Conservation (phyloP, 352 stramenopile genomes). For the Pythium oligandrum region DNA sequence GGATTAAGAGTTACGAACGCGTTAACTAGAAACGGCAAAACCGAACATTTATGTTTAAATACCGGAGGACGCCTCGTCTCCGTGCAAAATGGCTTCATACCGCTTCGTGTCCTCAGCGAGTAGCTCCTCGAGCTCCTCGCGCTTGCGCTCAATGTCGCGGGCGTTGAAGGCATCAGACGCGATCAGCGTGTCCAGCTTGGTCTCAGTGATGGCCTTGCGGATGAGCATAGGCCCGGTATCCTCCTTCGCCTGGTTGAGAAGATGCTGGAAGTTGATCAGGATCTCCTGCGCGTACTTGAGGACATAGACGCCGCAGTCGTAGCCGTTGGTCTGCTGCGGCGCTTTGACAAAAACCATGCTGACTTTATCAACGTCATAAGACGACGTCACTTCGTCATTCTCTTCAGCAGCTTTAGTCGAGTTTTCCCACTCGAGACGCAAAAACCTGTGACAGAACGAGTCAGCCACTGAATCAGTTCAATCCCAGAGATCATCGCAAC, state of each 20-base stretch:
- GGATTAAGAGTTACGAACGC: constrained; percentile 11
- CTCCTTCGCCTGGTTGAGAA: background rate
- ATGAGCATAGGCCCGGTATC: constrained; percentile 4
- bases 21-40: constrained; percentile 1
- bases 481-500: constrained; percentile 5
- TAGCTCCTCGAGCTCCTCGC: constrained; percentile 12
- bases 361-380: too few relatives aligned
- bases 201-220: constrained; percentile 8
- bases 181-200: constrained; percentile 7
- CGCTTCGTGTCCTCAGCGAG: constrained; percentile 11
- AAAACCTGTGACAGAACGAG: constrained; percentile 1
- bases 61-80: too few relatives aligned
- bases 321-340: constrained; percentile 13
- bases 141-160: constrained; percentile 12
- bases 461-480: too few relatives aligned
- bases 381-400: too few relatives aligned
- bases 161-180: constrained; percentile 9
- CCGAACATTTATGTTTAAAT: too few relatives aligned
- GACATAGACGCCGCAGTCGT: constrained; percentile 18
- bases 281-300: constrained; percentile 23
- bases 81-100: constrained; percentile 18
- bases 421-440: constrained; percentile 28
- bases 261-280: constrained; percentile 10
- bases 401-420: constrained; percentile 17
- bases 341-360: constrained; percentile 5